phyloP scores from a whole-genome alignment of 2,329 filamentous ascomycete genomes.

The Aspergillus fructus region DNA sequence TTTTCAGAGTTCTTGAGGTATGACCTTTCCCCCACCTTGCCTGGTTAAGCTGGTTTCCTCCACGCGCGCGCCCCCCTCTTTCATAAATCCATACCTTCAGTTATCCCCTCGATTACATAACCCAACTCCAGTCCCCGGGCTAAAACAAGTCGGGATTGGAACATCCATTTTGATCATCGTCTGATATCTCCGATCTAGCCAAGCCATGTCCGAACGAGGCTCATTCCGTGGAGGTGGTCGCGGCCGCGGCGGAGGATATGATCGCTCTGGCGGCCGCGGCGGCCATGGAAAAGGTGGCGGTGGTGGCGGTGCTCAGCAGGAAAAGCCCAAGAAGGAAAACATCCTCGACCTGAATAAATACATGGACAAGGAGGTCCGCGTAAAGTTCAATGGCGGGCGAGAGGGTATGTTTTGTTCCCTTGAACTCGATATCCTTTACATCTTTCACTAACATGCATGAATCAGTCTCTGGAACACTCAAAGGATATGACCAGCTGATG shows the following conservation, averaged over 20 bases:
- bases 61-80: background rate
- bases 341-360: slow-evolving; percentile 95
- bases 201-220: slow-evolving; percentile 43
- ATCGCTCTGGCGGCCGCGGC: slow-evolving; percentile 44
- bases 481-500: slow-evolving; percentile 97
- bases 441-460: slow-evolving; percentile 5
- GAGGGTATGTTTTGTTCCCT: slow-evolving; percentile 60
- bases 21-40: slow-evolving; percentile 3
- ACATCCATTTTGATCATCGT: background rate
- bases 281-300: slow-evolving; percentile 49
- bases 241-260: slow-evolving; percentile 38
- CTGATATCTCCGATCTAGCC: slow-evolving; percentile 4
- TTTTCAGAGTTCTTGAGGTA: background rate
- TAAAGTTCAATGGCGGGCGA: slow-evolving; percentile 94
- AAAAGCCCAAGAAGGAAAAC: slow-evolving; percentile 96
- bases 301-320: slow-evolving; percentile 54
- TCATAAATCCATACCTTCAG: background rate
- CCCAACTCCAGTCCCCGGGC: background rate
- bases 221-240: slow-evolving; percentile 57
- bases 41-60: background rate
- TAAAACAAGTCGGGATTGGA: background rate
- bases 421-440: background rate
- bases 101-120: slow-evolving; percentile 16
- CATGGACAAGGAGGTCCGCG: slow-evolving; percentile 91
- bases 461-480: slow-evolving; percentile 80